Evolutionary conservation across 139 green algal genomes (phyloP).

Genomic region (Chloropicon primus): DNA sequence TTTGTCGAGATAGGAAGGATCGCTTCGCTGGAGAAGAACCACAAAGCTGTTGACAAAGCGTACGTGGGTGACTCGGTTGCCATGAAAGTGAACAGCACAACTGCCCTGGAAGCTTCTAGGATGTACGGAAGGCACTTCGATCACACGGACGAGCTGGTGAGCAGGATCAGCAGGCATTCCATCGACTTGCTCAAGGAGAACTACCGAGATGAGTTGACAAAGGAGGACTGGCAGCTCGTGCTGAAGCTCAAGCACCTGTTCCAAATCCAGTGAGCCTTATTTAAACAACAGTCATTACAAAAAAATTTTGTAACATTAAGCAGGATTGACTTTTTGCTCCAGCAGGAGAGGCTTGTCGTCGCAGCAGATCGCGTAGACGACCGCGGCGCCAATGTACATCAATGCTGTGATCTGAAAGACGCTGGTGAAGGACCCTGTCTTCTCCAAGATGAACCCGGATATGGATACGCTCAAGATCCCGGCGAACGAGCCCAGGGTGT

Average conservation of each 20-base stretch:
- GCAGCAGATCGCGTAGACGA: neutral
- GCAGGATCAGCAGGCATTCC: slow-evolving; percentile 44
- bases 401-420: neutral
- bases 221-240: slow-evolving; percentile 89
- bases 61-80: slow-evolving; percentile 66
- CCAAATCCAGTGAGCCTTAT: slow-evolving; percentile 22
- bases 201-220: slow-evolving; percentile 68
- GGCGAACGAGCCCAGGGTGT: neutral
- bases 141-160: slow-evolving; percentile 33
- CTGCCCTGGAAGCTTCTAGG: slow-evolving; percentile 49
- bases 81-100: slow-evolving; percentile 89
- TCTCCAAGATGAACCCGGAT: neutral
- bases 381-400: neutral
- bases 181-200: slow-evolving; percentile 77
- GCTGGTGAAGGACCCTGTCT: neutral
- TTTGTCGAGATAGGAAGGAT: slow-evolving; percentile 82
- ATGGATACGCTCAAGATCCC: neutral
- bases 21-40: slow-evolving; percentile 82
- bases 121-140: slow-evolving; percentile 94
- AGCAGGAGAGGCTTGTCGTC: neutral
- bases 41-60: slow-evolving; percentile 79
- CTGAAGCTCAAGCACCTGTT: slow-evolving; percentile 73
- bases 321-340: no score
- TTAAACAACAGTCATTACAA: no score
- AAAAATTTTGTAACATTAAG: neutral